Percentiles rank a stretch among this genome's conserved stretches.
These are phyloP conservation scores for Macrolepiota dolichaula DNA, from an alignment of 768 basidiomycete species.

Conservation along the genomic window DNA sequence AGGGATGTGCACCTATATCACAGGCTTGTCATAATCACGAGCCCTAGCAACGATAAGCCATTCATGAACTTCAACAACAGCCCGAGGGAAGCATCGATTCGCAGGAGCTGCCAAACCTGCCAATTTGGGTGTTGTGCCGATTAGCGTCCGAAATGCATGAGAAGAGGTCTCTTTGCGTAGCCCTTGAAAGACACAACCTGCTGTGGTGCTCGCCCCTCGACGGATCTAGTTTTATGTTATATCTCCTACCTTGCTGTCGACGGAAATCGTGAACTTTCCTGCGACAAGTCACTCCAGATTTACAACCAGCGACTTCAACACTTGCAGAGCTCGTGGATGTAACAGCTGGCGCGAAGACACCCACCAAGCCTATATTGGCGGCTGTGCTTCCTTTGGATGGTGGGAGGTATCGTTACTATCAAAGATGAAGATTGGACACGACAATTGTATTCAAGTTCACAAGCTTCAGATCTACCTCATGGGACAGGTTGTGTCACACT, in stretches of 20 bases:
- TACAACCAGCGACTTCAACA: conserved; percentile 33
- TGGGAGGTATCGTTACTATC: conserved; percentile 55
- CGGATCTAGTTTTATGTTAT: background rate
- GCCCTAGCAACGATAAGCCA: too few species aligned
- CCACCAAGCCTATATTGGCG: conserved; percentile 40
- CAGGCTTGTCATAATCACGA: too few species aligned
- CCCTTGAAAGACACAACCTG: conserved; percentile 45
- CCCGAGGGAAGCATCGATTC: too few species aligned
- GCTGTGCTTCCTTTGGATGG: conserved; percentile 47
- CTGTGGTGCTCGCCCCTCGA: conserved; percentile 27
- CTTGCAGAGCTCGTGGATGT: conserved; percentile 48
- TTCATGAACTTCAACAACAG: too few species aligned
- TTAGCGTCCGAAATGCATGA: too few species aligned
- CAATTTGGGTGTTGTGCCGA: too few species aligned
- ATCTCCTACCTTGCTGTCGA: conserved; percentile 54
- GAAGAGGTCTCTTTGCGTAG: too few species aligned
- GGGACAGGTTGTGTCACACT: conserved; percentile 60
- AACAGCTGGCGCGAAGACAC: conserved; percentile 53
- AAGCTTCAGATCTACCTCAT: conserved; percentile 25
- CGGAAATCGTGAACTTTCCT: conserved; percentile 41
- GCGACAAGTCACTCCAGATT: conserved; percentile 15
- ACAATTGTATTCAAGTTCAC: conserved; percentile 31
- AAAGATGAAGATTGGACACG: conserved; percentile 52
- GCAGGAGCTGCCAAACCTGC: too few species aligned
- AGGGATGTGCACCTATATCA: too few species aligned